Evolutionary conservation across 2,329 filamentous ascomycete genomes (phyloP).

Genomic region (Pseudogymnoascus sp.): DNA sequence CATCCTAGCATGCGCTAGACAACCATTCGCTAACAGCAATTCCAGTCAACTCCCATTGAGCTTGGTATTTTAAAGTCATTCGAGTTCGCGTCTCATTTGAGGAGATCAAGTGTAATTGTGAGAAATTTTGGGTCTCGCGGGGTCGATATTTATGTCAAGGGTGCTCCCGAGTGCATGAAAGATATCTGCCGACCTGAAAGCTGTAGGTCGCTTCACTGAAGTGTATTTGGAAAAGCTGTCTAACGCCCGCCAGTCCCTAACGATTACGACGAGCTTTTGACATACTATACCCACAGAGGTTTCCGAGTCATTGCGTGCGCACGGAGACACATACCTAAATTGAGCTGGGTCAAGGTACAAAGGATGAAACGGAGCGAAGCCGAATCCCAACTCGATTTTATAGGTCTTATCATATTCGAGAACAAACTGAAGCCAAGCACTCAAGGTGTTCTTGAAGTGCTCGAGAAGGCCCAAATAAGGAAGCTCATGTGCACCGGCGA

Average conservation of each 20-base stretch:
- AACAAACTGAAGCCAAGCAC: slow-evolving; percentile 95
- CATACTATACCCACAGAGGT: slow-evolving; percentile 88
- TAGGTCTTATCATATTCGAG: slow-evolving; percentile 97
- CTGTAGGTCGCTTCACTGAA: slow-evolving; percentile 42
- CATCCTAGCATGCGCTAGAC: background rate
- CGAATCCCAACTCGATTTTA: slow-evolving; percentile 76
- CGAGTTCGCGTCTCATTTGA: slow-evolving; percentile 88
- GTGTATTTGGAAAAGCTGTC: slow-evolving; percentile 13
- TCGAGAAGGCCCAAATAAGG: slow-evolving; percentile 75
- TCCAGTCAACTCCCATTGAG: slow-evolving; percentile 55
- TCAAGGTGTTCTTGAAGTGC: slow-evolving; percentile 70
- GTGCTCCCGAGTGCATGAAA: slow-evolving; percentile 91
- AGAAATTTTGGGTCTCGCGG: slow-evolving; percentile 78
- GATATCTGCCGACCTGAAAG: slow-evolving; percentile 81
- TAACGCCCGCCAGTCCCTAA: slow-evolving; percentile 52
- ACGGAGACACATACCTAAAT: slow-evolving; percentile 75
- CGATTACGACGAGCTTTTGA: slow-evolving; percentile 84
- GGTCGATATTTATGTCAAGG: slow-evolving; percentile 88
- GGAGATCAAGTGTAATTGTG: slow-evolving; percentile 87
- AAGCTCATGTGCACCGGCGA: slow-evolving; percentile 97
- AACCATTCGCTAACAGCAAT: slow-evolving; percentile 11
- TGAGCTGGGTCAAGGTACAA: slow-evolving; percentile 90
- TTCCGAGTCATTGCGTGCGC: slow-evolving; percentile 96
- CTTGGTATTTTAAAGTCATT: slow-evolving; percentile 87
- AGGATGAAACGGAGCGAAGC: slow-evolving; percentile 85